Conservation (phyloP, 495 filamentous ascomycete species). For the Tuber aestivum region DNA sequence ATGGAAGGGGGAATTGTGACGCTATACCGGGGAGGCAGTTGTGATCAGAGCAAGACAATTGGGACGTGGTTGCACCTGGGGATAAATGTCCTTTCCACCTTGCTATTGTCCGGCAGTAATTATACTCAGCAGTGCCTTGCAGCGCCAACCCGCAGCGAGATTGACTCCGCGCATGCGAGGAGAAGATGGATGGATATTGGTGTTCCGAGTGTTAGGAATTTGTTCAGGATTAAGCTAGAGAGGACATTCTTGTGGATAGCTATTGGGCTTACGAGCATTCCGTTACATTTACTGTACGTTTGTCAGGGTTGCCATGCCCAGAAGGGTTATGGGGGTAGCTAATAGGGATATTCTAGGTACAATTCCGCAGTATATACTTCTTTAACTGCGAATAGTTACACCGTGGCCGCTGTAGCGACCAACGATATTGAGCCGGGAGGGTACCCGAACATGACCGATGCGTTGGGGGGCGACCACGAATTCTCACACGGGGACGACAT, state of each 20-base stretch:
- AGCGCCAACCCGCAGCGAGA: conserved; percentile 8
- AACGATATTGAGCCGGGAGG: neutral
- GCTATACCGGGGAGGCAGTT: conserved; percentile 4
- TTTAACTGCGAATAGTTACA: neutral
- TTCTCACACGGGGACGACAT: neutral
- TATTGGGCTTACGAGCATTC: conserved; percentile 5
- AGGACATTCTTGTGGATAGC: conserved; percentile 8
- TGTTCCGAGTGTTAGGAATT: conserved; percentile 12
- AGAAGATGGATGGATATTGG: conserved; percentile 17
- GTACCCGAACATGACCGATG: neutral
- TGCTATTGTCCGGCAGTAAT: conserved; percentile 4
- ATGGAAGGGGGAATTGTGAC: neutral
- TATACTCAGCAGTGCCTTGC: conserved; percentile 13
- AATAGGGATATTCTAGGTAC: neutral
- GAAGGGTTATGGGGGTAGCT: neutral
- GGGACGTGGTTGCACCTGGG: neutral
- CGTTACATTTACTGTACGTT: conserved; percentile 14
- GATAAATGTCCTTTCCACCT: conserved; percentile 7
- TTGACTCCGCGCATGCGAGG: conserved; percentile 16
- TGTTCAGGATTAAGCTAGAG: neutral
- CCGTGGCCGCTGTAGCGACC: neutral
- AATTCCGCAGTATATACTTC: conserved; percentile 15
- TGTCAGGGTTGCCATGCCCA: neutral
- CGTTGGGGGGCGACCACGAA: neutral
- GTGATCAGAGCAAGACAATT: neutral